phyloP scores from a whole-genome alignment of 2,329 filamentous ascomycete genomes.

The Calonectria pteridis region DNA sequence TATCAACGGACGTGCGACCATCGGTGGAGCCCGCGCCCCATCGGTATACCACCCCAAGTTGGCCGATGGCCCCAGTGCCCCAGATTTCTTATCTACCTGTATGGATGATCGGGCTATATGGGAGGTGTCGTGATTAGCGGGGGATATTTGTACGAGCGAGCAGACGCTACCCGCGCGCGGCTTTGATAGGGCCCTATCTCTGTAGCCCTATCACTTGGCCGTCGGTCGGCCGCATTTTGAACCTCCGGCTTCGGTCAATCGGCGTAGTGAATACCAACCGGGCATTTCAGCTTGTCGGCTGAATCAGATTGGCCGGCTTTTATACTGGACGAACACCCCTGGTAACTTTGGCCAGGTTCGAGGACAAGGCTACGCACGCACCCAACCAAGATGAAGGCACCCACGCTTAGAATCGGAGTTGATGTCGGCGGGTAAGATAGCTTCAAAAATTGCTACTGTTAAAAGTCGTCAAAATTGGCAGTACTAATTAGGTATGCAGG shows the following conservation, averaged over 20 bases:
- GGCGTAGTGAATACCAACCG: not conserved
- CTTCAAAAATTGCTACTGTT: not conserved
- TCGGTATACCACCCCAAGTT: not conserved
- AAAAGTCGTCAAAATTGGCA: not conserved
- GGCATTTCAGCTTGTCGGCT: not conserved
- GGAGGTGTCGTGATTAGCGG: not conserved
- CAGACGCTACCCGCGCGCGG: not conserved
- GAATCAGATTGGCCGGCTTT: not conserved
- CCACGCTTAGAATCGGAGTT: conserved; percentile 51
- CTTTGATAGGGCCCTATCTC: not conserved
- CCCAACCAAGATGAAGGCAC: conserved; percentile 30
- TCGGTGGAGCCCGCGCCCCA: not conserved
- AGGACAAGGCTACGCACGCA: not conserved
- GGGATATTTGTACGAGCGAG: not conserved
- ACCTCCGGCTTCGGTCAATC: not conserved
- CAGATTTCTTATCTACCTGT: conserved; percentile 4
- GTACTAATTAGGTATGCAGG: not conserved
- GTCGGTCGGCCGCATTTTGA: not conserved
- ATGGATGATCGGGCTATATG: not conserved
- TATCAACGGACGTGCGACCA: not conserved
- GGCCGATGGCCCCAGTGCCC: not conserved
- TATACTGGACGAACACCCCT: not conserved
- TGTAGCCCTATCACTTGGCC: not conserved
- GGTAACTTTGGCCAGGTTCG: not conserved
- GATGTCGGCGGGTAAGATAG: conserved; percentile 52